A percentile compares a stretch with the other conserved stretches of the same genome.
Conservation (phyloP, 1,139 yeast genomes). For the Nematodospora anomalae region DNA sequence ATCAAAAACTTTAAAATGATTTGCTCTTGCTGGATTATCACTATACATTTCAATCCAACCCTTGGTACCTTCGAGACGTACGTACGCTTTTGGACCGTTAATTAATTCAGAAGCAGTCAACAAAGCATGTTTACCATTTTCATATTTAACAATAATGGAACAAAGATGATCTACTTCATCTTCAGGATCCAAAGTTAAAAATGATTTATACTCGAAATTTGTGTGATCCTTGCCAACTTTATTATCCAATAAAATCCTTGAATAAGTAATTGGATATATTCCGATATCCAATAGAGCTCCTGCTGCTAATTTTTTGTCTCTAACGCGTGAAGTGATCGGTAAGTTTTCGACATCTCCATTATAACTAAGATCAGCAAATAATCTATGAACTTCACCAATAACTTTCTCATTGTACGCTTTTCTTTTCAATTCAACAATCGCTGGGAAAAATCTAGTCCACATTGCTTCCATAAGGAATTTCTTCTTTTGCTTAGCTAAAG, state of each 20-base stretch:
- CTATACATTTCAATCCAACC: conserved; percentile 37
- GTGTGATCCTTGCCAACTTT: conserved; percentile 28
- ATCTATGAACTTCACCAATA: conserved; percentile 48
- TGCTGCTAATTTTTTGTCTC: conserved; percentile 53
- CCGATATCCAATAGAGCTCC: conserved; percentile 65
- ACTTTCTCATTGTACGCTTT: conserved; percentile 44
- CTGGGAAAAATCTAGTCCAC: conserved; percentile 66
- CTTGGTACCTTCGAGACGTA: conserved; percentile 39
- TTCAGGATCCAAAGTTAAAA: conserved; percentile 29
- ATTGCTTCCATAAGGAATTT: conserved; percentile 63
- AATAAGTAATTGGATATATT: conserved; percentile 54
- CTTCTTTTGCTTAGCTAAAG: conserved; percentile 44
- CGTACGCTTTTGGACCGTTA: conserved; percentile 31
- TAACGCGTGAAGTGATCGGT: conserved; percentile 31
- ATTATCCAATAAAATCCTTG: conserved; percentile 40
- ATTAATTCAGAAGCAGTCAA: conserved; percentile 33
- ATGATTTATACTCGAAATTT: conserved; percentile 30
- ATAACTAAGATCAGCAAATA: conserved; percentile 41
- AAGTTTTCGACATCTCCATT: conserved; percentile 29
- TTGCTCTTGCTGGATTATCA: conserved; percentile 35
- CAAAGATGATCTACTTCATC: conserved; percentile 40
- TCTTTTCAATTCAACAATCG: conserved; percentile 37
- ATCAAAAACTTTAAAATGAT: conserved; percentile 29
- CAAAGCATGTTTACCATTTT: conserved; percentile 37
- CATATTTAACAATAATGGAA: conserved; percentile 34